Base-by-base conservation (phyloP, 495 filamentous ascomycete species). In the Clavariopsis aquatica region DNA sequence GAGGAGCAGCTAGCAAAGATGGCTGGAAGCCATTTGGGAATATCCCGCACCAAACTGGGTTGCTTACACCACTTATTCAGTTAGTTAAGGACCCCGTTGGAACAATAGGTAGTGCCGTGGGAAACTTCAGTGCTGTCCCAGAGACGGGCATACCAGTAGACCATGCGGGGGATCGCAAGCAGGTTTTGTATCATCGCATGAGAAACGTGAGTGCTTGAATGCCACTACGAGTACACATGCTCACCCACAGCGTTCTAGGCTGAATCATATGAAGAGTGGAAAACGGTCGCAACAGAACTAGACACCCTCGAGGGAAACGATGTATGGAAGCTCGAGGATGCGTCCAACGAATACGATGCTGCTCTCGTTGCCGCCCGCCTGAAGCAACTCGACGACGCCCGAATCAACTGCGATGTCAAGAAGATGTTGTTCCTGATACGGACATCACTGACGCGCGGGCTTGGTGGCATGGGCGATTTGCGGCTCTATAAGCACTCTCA, bases 381-480 rank as follows among this genome's bases (percentile, higher is more conserved):
- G 34, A 78, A 80, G 59, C 85, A 91, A 64, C 80, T 97, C 52
- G 86, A 95, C 53, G 82, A 89, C 22, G 92, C 91, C 36, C 84
- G 90, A 17, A 80, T 81, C 24, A 88, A 80, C 69, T 86, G 86
- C 66, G 92, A 97, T 77, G 82, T 90, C 60, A 80, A 79, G 46
- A 78, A 76, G 29, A 93, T 96, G 89, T 78, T 94, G 60, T 89
- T 89, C 65, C 80, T 93, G 27, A 80, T 96, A 36, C 86, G 93
- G 41, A 96, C 93, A 0, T 80, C 89, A 5, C 73, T 97, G 56
- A 90, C 88, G 31, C 87, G 93, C 29, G 85, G 91, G 66, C 71
- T 96, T 34, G 93, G 91, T 12, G 88, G 86, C 64, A 96, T 96
- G 89, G 90, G 88, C 53, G 89, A 92, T 73, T 80, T 87, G 10